Percentiles rank a stretch among this genome's conserved stretches.
Conservation (phyloP, 805 yeast genomes). For the Wickerhamia fluorescens region DNA sequence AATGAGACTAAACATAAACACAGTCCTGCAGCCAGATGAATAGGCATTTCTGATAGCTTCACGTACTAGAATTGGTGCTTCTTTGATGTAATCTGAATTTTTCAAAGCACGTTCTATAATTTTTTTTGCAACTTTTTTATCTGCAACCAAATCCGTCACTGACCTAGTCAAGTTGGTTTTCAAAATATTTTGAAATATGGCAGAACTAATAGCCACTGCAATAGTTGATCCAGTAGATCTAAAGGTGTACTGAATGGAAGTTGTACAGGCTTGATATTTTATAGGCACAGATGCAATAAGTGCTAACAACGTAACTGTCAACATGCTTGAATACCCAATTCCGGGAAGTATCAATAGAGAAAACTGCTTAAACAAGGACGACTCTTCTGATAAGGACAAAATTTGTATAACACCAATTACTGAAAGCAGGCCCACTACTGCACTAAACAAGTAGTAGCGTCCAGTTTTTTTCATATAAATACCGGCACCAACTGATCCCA, state of each 20-base stretch:
- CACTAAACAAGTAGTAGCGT: conserved; percentile 50
- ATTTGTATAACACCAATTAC: conserved; percentile 40
- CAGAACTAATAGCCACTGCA: conserved; percentile 66
- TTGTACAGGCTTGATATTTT: conserved; percentile 72
- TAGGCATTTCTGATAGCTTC: conserved; percentile 45
- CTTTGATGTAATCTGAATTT: conserved; percentile 45
- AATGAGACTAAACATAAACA: conserved; percentile 43
- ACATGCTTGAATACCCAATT: conserved; percentile 55
- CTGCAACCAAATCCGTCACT: conserved; percentile 10
- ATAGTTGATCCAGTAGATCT: conserved; percentile 82
- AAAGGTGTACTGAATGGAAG: conserved; percentile 85
- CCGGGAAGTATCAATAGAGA: conserved; percentile 48
- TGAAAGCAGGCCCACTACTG: conserved; percentile 35
- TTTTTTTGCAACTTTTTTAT: conserved; percentile 29
- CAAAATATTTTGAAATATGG: conserved; percentile 53
- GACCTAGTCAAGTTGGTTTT: conserved; percentile 11
- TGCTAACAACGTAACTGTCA: conserved; percentile 68
- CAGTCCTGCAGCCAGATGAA: conserved; percentile 43
- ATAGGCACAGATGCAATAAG: conserved; percentile 69
- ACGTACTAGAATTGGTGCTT: conserved; percentile 48
- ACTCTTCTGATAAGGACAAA: conserved; percentile 23
- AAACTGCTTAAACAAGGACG: conserved; percentile 32
- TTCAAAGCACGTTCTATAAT: conserved; percentile 49
- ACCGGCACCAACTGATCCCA: conserved; percentile 65
- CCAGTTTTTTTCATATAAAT: conserved; percentile 63